Evolutionary conservation across 176 grass and related monocot genomes (phyloP).

Genomic region (Oryza glaberrima): DNA sequence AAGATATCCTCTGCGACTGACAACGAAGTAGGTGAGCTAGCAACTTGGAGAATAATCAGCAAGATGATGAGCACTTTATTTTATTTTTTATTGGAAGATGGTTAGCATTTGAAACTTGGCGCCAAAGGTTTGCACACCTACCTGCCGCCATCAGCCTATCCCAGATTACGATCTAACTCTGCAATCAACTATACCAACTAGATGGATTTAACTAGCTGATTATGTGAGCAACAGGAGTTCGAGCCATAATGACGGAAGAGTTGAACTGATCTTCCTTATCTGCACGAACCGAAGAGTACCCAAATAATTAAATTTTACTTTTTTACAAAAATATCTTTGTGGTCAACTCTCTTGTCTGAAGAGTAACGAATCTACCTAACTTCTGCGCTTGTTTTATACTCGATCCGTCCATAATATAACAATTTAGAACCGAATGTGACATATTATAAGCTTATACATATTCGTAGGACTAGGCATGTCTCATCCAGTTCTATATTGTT

Average conservation of each 20-base stretch:
- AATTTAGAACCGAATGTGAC: too few relatives aligned
- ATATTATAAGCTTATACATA: too few relatives aligned
- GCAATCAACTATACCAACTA: background rate
- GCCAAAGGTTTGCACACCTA: slow-evolving; percentile 33
- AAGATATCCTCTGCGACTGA: background rate
- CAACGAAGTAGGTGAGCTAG: background rate
- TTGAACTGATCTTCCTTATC: background rate
- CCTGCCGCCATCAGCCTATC: background rate
- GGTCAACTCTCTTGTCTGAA: background rate
- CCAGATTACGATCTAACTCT: background rate
- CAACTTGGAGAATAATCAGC: background rate
- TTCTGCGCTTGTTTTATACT: background rate
- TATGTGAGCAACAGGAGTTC: background rate
- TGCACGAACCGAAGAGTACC: background rate
- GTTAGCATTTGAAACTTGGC: slow-evolving; percentile 38
- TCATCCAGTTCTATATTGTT: too few relatives aligned
- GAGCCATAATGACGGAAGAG: background rate
- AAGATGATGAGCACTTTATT: background rate
- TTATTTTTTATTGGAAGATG: background rate
- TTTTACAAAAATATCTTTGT: background rate
- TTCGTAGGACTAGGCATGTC: too few relatives aligned
- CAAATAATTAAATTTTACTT: too few relatives aligned
- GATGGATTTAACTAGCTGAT: background rate
- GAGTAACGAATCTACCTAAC: background rate
- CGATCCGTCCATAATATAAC: too few relatives aligned